Percentiles rank a stretch among this genome's conserved stretches.
phyloP scores from a whole-genome alignment of 2,329 filamentous ascomycete genomes.

The Epichloe gansuensis region DNA sequence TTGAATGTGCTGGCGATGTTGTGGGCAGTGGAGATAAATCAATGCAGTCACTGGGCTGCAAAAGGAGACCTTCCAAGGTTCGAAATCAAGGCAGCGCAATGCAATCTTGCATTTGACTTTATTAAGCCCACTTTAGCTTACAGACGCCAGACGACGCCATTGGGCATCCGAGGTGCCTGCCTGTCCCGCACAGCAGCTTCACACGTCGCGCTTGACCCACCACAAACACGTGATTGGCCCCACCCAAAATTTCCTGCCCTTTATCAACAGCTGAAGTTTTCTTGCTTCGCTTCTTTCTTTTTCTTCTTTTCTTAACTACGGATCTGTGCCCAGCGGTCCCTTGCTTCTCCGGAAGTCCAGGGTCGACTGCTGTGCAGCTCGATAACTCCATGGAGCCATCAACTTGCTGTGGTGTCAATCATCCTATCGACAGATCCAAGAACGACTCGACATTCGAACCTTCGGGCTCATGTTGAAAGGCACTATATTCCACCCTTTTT shows the following conservation, averaged over 20 bases:
- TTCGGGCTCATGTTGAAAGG: constrained; percentile 32
- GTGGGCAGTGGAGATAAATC: neutral
- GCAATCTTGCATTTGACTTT: neutral
- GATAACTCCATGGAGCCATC: constrained; percentile 75
- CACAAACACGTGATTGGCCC: constrained; percentile 3
- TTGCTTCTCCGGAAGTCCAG: constrained; percentile 39
- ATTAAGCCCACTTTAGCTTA: neutral
- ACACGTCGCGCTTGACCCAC: neutral
- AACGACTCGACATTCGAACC: constrained; percentile 51
- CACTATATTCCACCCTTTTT: constrained; percentile 83
- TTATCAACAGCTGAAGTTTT: constrained; percentile 9
- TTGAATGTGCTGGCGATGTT: neutral
- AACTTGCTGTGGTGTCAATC: constrained; percentile 63
- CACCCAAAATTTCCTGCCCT: constrained; percentile 8
- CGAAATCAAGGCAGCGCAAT: neutral
- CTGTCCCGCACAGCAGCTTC: neutral
- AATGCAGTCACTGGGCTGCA: neutral
- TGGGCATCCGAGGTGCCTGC: neutral
- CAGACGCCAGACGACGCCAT: too few species aligned
- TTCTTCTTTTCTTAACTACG: constrained; percentile 34
- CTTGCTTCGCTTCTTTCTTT: constrained; percentile 21
- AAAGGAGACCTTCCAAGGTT: neutral
- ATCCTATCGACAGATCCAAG: constrained; percentile 94
- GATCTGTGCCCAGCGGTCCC: constrained; percentile 82
- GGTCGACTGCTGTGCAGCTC: constrained; percentile 77